These are phyloP conservation scores for Allantophomopsis cytisporea DNA, from an alignment of 2,329 filamentous ascomycete species.

Conservation along the genomic window DNA sequence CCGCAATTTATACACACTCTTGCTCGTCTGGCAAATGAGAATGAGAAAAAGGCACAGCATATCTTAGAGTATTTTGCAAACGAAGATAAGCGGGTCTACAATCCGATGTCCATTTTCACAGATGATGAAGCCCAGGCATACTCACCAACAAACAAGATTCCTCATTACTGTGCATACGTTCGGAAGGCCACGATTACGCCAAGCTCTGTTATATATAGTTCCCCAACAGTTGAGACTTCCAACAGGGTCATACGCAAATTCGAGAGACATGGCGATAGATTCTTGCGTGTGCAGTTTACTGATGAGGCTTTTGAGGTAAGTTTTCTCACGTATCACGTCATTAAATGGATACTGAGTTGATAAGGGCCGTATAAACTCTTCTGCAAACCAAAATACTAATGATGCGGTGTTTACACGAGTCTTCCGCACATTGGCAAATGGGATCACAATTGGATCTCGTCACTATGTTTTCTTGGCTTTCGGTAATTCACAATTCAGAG, in stretches of 20 bases:
- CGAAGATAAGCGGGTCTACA: constrained; percentile 41
- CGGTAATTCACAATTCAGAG: constrained; percentile 88
- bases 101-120: constrained; percentile 62
- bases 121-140: constrained; percentile 33
- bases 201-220: constrained; percentile 65
- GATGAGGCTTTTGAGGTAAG: constrained; percentile 48
- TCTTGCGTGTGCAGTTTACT: constrained; percentile 78
- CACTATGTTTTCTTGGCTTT: constrained; percentile 85
- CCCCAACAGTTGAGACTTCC: constrained; percentile 70
- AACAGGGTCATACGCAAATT: constrained; percentile 77
- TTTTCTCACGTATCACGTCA: background rate
- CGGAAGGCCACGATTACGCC: constrained; percentile 74
- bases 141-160: constrained; percentile 37
- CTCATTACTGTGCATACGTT: constrained; percentile 60
- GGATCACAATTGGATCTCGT: constrained; percentile 70
- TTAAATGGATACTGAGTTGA: constrained; percentile 7
- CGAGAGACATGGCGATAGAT: constrained; percentile 54
- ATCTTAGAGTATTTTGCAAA: constrained; percentile 66
- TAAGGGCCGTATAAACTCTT: constrained; percentile 44
- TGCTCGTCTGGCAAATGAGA: constrained; percentile 27
- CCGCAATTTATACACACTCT: constrained; percentile 54
- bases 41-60: constrained; percentile 37
- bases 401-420: constrained; percentile 65
- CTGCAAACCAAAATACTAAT: constrained; percentile 35
- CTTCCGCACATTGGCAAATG: constrained; percentile 56